phyloP scores from a whole-genome alignment of 2,329 filamentous ascomycete species.

The Ambrosiella cleistominuta region DNA sequence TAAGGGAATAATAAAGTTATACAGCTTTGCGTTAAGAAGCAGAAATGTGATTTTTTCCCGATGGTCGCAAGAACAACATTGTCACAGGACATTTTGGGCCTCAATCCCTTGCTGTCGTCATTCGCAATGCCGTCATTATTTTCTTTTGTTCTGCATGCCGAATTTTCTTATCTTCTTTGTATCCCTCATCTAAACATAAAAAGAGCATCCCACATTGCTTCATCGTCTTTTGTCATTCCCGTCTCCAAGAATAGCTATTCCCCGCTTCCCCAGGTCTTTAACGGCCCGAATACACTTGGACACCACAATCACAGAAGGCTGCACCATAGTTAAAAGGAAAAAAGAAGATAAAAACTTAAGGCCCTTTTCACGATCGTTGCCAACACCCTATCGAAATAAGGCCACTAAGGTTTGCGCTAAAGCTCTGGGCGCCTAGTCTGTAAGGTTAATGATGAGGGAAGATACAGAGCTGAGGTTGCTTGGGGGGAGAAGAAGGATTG shows the following conservation, averaged over 20 bases:
- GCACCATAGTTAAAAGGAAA: not conserved
- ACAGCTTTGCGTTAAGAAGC: not conserved
- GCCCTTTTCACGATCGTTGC: too few relatives aligned
- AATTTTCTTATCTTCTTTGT: not conserved
- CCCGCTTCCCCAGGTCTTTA: conserved; percentile 11
- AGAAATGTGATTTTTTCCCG: not conserved
- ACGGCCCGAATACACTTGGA: conserved; percentile 10
- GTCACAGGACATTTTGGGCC: not conserved
- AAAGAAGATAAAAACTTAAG: not conserved
- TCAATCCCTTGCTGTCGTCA: not conserved
- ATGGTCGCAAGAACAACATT: not conserved
- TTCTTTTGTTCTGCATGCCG: not conserved
- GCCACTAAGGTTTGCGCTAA: not conserved
- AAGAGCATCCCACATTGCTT: not conserved
- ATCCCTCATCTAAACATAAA: not conserved
- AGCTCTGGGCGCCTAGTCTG: not conserved
- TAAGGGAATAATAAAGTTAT: not conserved
- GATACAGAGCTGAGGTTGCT: not conserved
- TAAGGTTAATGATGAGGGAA: not conserved
- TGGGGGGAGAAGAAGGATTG: not conserved
- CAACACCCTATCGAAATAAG: too few relatives aligned
- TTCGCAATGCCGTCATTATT: not conserved
- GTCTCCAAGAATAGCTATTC: not conserved
- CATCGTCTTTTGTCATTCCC: not conserved
- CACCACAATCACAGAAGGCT: not conserved